These are phyloP conservation scores for Scedosporium aurantiacum DNA, from an alignment of 2,329 filamentous ascomycete species.

Conservation along the genomic window DNA sequence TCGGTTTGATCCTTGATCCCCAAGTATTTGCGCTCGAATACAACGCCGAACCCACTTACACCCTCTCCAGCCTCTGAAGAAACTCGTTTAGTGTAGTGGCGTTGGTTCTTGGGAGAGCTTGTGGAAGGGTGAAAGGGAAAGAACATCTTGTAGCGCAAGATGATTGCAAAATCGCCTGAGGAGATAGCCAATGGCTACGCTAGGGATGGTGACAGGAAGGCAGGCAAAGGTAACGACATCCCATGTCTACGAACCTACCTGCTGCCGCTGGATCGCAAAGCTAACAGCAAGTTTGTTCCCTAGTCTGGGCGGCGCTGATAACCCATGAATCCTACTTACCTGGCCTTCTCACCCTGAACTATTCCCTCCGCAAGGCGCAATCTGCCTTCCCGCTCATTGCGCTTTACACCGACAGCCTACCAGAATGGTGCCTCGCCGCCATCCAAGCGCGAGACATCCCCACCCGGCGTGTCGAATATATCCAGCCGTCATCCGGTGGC, in stretches of 20 bases:
- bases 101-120: not conserved
- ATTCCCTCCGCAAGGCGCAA: conserved; percentile 54
- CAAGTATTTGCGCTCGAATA: not conserved
- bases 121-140: not conserved
- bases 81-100: not conserved
- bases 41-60: not conserved
- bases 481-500: conserved; percentile 53
- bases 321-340: conserved; percentile 75
- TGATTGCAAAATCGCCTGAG: not conserved
- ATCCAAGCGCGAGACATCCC: conserved; percentile 60
- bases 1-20: not conserved
- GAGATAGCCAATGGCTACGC: not conserved
- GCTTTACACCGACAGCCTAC: conserved; percentile 72
- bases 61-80: not conserved
- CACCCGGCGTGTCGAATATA: conserved; percentile 58
- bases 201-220: not conserved
- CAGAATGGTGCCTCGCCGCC: conserved; percentile 54
- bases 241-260: not conserved
- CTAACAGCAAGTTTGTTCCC: not conserved
- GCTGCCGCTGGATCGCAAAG: not conserved
- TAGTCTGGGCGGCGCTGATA: conserved; percentile 84
- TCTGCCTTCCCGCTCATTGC: conserved; percentile 71
- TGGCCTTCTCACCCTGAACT: conserved; percentile 70
- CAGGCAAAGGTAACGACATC: not conserved
- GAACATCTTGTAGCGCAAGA: not conserved